Conservation (phyloP, 2,329 filamentous ascomycete species). For the Capronia americana region DNA sequence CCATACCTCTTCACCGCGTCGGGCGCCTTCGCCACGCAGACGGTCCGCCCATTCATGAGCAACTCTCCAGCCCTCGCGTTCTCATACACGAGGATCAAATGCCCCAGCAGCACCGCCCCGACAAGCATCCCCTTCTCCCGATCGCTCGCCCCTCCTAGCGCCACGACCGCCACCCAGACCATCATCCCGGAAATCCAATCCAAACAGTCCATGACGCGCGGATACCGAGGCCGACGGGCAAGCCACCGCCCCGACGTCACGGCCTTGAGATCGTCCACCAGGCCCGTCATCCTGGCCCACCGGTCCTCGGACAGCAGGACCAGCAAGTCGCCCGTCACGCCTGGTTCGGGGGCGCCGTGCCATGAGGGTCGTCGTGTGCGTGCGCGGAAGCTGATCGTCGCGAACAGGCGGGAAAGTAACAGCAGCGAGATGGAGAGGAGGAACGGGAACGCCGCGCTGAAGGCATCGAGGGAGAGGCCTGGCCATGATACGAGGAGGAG, state of each 20-base stretch:
- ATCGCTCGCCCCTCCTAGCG: conserved; percentile 63
- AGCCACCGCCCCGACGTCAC: conserved; percentile 66
- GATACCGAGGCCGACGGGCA: conserved; percentile 55
- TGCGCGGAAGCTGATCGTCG: conserved; percentile 63
- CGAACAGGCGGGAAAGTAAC: conserved; percentile 62
- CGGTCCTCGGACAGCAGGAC: conserved; percentile 61
- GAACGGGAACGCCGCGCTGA: conserved; percentile 40
- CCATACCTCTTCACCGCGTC: conserved; percentile 43
- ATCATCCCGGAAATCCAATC: conserved; percentile 57
- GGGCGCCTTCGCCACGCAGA: conserved; percentile 37
- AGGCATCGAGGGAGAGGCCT: neutral
- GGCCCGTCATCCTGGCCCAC: conserved; percentile 61
- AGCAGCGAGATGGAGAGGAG: conserved; percentile 60
- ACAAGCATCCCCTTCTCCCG: conserved; percentile 61
- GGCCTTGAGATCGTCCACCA: conserved; percentile 63
- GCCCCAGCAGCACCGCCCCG: conserved; percentile 59
- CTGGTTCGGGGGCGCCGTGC: conserved; percentile 48
- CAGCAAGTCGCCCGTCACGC: conserved; percentile 55
- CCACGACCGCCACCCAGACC: conserved; percentile 63
- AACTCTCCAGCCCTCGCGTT: conserved; percentile 59
- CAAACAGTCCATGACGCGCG: conserved; percentile 50
- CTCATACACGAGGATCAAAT: conserved; percentile 60
- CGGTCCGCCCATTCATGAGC: conserved; percentile 58
- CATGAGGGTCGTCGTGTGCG: conserved; percentile 48
- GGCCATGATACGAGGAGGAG: conserved; percentile 6